Conservation (phyloP, 768 basidiomycete species). For the Chalciporus chontae region DNA sequence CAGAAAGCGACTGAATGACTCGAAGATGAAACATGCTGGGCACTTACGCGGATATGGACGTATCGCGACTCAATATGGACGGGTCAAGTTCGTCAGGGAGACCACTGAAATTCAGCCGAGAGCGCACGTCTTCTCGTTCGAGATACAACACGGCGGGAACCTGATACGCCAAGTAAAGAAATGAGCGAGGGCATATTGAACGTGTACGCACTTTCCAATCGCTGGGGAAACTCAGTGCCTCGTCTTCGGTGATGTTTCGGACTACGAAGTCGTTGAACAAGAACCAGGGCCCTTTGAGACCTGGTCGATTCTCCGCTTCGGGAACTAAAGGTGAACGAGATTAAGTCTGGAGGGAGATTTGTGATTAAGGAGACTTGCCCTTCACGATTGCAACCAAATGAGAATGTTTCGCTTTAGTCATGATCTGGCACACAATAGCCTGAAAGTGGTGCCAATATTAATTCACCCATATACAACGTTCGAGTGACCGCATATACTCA, state of each 20-base stretch:
- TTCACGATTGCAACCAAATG: slow-evolving; percentile 90
- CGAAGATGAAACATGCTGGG: not conserved
- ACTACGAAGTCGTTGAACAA: slow-evolving; percentile 98
- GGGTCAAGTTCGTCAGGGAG: slow-evolving; percentile 69
- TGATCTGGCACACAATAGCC: slow-evolving; percentile 81
- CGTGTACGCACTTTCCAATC: slow-evolving; percentile 79
- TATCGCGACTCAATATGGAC: slow-evolving; percentile 77
- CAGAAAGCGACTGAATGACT: not conserved
- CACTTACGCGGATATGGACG: slow-evolving; percentile 79
- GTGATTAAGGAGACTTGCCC: slow-evolving; percentile 38
- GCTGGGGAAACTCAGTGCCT: slow-evolving; percentile 84
- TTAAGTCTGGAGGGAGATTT: not conserved
- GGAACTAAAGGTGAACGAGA: slow-evolving; percentile 49
- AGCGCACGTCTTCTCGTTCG: slow-evolving; percentile 64
- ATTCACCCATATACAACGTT: not conserved
- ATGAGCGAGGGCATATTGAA: not conserved
- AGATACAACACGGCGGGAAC: slow-evolving; percentile 89
- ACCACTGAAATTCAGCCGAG: slow-evolving; percentile 56
- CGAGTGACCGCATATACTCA: slow-evolving; percentile 34
- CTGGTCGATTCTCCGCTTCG: slow-evolving; percentile 47
- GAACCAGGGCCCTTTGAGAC: slow-evolving; percentile 67
- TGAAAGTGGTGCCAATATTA: slow-evolving; percentile 28
- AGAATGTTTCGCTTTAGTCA: slow-evolving; percentile 63
- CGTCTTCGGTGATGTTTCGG: slow-evolving; percentile 75
- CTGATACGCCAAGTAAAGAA: slow-evolving; percentile 36